These are phyloP conservation scores for Erythrophleum fordii DNA, from an alignment of 306 rosid genomes.

Conservation along the genomic window DNA sequence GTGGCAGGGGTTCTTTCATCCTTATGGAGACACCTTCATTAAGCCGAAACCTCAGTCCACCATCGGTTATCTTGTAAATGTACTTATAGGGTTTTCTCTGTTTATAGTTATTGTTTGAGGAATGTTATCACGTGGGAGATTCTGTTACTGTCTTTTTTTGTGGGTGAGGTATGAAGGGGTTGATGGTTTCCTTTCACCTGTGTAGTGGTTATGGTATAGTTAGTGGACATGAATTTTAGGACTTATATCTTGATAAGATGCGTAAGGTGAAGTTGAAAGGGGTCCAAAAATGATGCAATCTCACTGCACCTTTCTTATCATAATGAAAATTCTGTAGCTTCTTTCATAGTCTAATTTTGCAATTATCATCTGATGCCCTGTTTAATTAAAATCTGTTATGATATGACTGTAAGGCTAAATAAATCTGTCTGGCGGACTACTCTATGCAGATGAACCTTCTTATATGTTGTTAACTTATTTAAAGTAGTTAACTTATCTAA, in stretches of 20 bases:
- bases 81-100: no score
- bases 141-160: no score
- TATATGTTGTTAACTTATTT: background rate
- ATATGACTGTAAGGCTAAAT: constrained; percentile 14
- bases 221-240: no score
- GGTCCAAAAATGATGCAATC: background rate
- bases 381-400: background rate
- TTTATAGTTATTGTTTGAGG: no score
- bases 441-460: background rate
- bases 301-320: background rate
- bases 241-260: background rate
- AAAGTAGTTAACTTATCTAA: no score
- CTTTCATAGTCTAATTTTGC: background rate
- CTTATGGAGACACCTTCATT: constrained; percentile 34
- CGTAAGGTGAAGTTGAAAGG: background rate
- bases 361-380: background rate
- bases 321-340: background rate
- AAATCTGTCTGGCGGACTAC: background rate
- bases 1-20: constrained; percentile 38
- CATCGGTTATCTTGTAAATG: no score
- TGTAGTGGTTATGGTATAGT: no score
- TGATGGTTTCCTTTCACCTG: no score
- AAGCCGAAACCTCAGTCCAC: constrained; percentile 34
- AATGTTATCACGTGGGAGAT: no score
- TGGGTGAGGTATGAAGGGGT: no score